Evolutionary conservation across 352 stramenopile species (phyloP).

Genomic region (Globisporangium viniferum): DNA sequence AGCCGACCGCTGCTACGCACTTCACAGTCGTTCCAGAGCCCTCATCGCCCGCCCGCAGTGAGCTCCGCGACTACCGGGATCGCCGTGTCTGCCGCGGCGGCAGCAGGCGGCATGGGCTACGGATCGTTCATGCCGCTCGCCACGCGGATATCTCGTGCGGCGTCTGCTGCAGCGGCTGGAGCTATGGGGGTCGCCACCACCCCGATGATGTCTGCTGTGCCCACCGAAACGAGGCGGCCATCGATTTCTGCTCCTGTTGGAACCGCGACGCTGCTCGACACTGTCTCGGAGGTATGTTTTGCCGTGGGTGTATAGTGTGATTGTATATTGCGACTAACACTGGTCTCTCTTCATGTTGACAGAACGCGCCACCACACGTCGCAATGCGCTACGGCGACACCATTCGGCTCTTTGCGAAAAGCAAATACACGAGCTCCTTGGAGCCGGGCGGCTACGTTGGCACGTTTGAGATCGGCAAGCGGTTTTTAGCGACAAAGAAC

Average conservation of each 20-base stretch:
- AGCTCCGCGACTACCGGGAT: slow-evolving; percentile 4
- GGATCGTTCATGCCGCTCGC: slow-evolving; percentile 10
- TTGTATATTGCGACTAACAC: not conserved
- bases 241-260: not conserved
- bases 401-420: slow-evolving; percentile 63
- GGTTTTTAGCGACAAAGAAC: slow-evolving; percentile 60
- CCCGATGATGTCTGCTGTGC: not conserved
- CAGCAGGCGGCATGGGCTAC: slow-evolving; percentile 11
- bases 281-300: slow-evolving; percentile 12
- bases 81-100: slow-evolving; percentile 5
- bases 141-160: slow-evolving; percentile 13
- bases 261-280: slow-evolving; percentile 12
- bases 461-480: slow-evolving; percentile 61
- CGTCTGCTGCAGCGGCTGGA: slow-evolving; percentile 7
- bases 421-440: slow-evolving; percentile 37
- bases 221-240: slow-evolving; percentile 4
- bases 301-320: not conserved
- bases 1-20: not conserved
- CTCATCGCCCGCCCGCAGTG: not conserved
- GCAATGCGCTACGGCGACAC: slow-evolving; percentile 68
- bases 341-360: slow-evolving; percentile 32
- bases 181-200: not conserved
- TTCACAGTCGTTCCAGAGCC: not conserved
- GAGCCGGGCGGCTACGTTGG: slow-evolving; percentile 58
- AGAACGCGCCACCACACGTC: slow-evolving; percentile 56